Evolutionary conservation across 345 rosid species (phyloP).

Genomic region (Dipteronia sinensis): DNA sequence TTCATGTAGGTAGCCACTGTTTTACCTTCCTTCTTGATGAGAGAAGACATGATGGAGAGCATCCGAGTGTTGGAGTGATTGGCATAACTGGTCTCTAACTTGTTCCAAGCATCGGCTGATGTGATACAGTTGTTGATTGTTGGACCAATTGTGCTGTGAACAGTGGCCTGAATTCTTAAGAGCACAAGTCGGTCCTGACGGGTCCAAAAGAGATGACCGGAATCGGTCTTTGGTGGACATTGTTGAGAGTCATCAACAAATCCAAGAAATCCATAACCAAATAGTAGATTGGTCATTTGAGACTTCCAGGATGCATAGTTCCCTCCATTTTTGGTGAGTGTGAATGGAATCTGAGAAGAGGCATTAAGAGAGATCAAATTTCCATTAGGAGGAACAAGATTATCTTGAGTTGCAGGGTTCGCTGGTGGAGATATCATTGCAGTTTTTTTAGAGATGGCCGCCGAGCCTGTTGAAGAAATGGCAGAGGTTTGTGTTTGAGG

Average conservation of each 20-base stretch:
- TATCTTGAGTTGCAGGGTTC: not conserved
- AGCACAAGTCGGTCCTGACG: constrained; percentile 1
- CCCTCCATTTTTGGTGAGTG: not conserved
- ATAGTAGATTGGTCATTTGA: constrained; percentile 1
- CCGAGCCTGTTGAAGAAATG: not conserved
- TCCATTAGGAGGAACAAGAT: not conserved
- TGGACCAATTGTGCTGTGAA: not conserved
- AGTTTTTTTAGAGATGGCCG: rapidly evolving
- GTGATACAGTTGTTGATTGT: constrained; percentile 7
- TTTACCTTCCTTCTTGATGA: no score
- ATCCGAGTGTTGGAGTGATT: not conserved
- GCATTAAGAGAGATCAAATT: constrained; percentile 14
- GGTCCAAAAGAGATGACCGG: not conserved
- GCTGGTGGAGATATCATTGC: not conserved
- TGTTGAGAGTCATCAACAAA: not conserved
- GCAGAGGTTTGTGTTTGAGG: no score
- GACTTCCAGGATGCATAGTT: no score
- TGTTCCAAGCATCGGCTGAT: constrained; percentile 1
- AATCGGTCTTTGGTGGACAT: not conserved
- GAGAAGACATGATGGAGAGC: no score
- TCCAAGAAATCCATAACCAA: constrained; percentile 2
- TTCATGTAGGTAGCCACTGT: not conserved
- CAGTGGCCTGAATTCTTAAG: not conserved
- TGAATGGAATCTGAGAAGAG: not conserved
- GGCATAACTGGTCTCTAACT: not conserved